Percentiles rank a stretch among this genome's conserved stretches.
Conservation (phyloP, 2,329 filamentous ascomycete species). For the Orbilia ellipsospora region DNA sequence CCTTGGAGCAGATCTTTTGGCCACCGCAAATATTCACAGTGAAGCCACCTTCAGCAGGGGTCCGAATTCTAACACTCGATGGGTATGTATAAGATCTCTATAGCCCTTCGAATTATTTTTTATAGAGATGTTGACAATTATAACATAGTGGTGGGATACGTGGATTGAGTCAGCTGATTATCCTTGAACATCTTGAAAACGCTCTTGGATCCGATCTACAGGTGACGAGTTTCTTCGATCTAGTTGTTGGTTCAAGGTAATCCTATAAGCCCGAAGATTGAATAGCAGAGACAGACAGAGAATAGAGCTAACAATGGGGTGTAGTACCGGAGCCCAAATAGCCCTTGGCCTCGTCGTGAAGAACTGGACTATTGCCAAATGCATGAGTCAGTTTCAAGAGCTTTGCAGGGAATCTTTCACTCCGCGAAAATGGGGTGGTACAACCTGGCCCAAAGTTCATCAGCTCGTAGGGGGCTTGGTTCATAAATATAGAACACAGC, state of each 20-base stretch:
- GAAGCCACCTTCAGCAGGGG: constrained; percentile 25
- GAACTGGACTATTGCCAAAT: constrained; percentile 62
- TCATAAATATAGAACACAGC: constrained; percentile 59
- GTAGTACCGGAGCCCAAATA: constrained; percentile 64
- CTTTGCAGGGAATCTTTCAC: constrained; percentile 64
- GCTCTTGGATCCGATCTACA: constrained; percentile 62
- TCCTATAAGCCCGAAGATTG: not conserved
- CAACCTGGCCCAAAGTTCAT: constrained; percentile 60
- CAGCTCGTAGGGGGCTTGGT: constrained; percentile 1
- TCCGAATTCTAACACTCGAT: constrained; percentile 19
- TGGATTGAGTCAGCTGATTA: constrained; percentile 59
- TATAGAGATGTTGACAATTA: not conserved
- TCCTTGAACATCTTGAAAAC: constrained; percentile 62
- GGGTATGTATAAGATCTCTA: constrained; percentile 6
- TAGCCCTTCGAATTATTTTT: constrained; percentile 11
- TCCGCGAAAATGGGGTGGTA: constrained; percentile 59
- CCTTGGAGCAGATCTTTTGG: not conserved
- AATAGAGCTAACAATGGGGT: not conserved
- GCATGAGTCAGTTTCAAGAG: constrained; percentile 63
- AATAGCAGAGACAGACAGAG: not conserved
- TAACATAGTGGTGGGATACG: constrained; percentile 56
- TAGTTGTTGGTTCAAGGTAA: constrained; percentile 65
- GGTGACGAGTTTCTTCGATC: constrained; percentile 66
- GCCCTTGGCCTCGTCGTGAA: constrained; percentile 63
- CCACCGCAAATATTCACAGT: constrained; percentile 52